These are phyloP conservation scores for Colletotrichum cereale DNA, from an alignment of 2,329 filamentous ascomycete species.

Conservation along the genomic window DNA sequence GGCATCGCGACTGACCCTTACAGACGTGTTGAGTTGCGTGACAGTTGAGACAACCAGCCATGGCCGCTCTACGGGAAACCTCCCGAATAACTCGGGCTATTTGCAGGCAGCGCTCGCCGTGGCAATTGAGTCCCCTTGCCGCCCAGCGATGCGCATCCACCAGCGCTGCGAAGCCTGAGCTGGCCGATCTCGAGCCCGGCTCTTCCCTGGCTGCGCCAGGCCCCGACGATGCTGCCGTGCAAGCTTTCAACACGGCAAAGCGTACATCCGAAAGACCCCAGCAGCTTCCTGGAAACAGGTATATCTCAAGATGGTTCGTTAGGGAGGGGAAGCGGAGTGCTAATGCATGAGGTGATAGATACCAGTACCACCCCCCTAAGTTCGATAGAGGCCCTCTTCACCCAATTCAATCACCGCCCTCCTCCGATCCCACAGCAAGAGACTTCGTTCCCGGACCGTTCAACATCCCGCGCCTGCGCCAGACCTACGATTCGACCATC, in stretches of 20 bases:
- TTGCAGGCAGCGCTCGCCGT: conserved; percentile 46
- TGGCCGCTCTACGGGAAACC: conserved; percentile 58
- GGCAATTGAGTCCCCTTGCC: conserved; percentile 42
- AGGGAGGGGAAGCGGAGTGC: conserved; percentile 45
- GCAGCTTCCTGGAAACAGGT: conserved; percentile 63
- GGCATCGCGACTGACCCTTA: conserved; percentile 35
- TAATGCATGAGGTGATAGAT: conserved; percentile 61
- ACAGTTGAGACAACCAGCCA: conserved; percentile 44
- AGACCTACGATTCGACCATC: conserved; percentile 90
- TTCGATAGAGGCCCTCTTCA: conserved; percentile 95
- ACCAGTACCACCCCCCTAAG: conserved; percentile 93
- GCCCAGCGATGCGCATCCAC: conserved; percentile 62
- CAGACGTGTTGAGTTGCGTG: conserved; percentile 29
- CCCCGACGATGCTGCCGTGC: conserved; percentile 53
- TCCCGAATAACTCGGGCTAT: conserved; percentile 52
- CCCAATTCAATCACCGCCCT: conserved; percentile 88
- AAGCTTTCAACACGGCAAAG: conserved; percentile 57
- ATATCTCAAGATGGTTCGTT: conserved; percentile 43
- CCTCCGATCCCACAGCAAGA: conserved; percentile 88
- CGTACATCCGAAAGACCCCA: conserved; percentile 51
- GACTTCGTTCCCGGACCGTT: conserved; percentile 93
- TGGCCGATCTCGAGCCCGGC: conserved; percentile 64
- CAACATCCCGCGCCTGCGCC: conserved; percentile 85
- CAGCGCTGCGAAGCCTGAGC: conserved; percentile 52
- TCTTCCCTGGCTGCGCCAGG: conserved; percentile 61